Conservation (phyloP, 2,329 filamentous ascomycete species). For the Fusarium torreyae region DNA sequence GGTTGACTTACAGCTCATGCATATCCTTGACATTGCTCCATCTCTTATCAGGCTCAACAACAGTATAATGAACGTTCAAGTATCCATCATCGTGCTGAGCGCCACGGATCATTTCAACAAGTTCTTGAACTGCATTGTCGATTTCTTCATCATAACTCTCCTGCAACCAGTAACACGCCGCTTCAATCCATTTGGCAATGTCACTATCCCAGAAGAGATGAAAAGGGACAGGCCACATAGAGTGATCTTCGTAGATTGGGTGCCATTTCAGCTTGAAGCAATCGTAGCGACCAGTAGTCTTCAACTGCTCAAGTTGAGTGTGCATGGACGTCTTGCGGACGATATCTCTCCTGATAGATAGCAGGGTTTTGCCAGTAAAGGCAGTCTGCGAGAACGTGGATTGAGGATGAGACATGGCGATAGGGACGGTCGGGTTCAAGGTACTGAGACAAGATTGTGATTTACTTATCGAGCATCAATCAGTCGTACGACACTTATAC, state of each 20-base stretch:
- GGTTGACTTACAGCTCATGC: slow-evolving; percentile 68
- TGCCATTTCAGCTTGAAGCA: slow-evolving; percentile 72
- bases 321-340: slow-evolving; percentile 42
- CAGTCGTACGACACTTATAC: slow-evolving; percentile 23
- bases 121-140: slow-evolving; percentile 52
- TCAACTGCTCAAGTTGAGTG: slow-evolving; percentile 67
- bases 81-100: slow-evolving; percentile 75
- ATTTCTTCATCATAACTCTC: slow-evolving; percentile 32
- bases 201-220: slow-evolving; percentile 73
- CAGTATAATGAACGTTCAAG: slow-evolving; percentile 74
- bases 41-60: slow-evolving; percentile 68
- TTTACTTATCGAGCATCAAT: slow-evolving; percentile 68
- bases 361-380: slow-evolving; percentile 10
- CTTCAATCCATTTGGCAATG: slow-evolving; percentile 38
- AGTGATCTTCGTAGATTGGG: slow-evolving; percentile 65
- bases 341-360: slow-evolving; percentile 5
- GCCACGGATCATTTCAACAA: slow-evolving; percentile 70
- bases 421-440: too few species aligned
- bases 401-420: slow-evolving; percentile 36
- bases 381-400: slow-evolving; percentile 24
- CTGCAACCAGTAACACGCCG: slow-evolving; percentile 29
- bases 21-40: slow-evolving; percentile 74
- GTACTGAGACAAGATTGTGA: slow-evolving; percentile 54
- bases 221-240: slow-evolving; percentile 68
- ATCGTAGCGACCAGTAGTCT: slow-evolving; percentile 68